Conservation (phyloP, 164 flowering plant species). For the Nelumbo lutea region DNA sequence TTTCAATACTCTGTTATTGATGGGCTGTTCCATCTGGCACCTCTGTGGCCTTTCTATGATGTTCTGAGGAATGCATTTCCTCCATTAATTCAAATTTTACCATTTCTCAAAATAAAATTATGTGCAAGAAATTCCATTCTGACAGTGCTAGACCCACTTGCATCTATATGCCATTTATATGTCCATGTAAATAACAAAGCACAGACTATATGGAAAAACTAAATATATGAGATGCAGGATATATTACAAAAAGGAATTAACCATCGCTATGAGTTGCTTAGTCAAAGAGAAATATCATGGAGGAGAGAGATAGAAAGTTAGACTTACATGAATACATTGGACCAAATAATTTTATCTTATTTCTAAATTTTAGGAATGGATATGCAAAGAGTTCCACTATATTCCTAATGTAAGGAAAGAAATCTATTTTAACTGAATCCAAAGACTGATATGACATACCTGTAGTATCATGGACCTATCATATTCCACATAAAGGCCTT, state of each 20-base stretch:
- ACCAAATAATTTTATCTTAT: neutral
- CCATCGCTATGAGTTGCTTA: neutral
- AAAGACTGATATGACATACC: slow-evolving; percentile 35
- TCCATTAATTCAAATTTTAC: neutral
- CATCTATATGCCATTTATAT: neutral
- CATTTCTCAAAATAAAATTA: neutral
- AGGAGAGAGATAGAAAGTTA: neutral
- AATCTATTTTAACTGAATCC: neutral
- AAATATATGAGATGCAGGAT: too few species aligned
- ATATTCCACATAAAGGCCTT: slow-evolving; percentile 85
- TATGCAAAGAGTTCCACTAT: neutral
- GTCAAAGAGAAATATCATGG: neutral
- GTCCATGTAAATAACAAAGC: neutral
- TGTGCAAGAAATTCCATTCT: neutral
- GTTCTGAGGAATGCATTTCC: neutral
- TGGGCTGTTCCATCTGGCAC: too few species aligned
- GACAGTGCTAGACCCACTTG: neutral
- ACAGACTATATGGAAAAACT: too few species aligned
- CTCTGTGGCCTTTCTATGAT: too few species aligned
- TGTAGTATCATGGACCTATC: slow-evolving; percentile 88
- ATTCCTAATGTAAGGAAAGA: neutral
- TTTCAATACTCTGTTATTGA: neutral
- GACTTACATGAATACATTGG: neutral
- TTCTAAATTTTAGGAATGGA: neutral
- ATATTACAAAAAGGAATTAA: neutral